These are phyloP conservation scores for Sphagnum contortum DNA, from an alignment of 225 moss, liverwort and hornwort genomes.

Conservation along the genomic window DNA sequence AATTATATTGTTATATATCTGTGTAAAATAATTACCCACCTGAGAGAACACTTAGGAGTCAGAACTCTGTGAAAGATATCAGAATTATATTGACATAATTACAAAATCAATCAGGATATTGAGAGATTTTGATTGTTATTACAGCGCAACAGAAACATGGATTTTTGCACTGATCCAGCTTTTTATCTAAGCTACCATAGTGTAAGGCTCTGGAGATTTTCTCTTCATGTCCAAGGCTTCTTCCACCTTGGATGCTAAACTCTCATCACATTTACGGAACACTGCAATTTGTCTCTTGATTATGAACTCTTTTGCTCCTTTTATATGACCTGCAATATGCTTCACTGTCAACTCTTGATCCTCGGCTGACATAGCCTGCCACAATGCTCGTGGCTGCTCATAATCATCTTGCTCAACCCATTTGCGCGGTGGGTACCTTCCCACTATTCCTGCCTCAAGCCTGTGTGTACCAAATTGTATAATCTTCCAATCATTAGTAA, in stretches of 20 bases:
- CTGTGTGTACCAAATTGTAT: constrained; percentile 11
- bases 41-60: too few relatives aligned
- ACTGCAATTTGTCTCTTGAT: constrained; percentile 56
- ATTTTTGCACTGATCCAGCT: too few relatives aligned
- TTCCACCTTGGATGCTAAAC: constrained; percentile 44
- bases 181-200: constrained; percentile 63
- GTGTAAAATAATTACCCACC: too few relatives aligned
- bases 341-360: constrained; percentile 60
- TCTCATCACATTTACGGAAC: constrained; percentile 45
- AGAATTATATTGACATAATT: too few relatives aligned
- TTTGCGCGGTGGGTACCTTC: constrained; percentile 26
- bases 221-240: constrained; percentile 40
- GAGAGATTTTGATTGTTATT: too few relatives aligned
- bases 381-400: constrained; percentile 54
- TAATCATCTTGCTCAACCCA: constrained; percentile 69
- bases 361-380: constrained; percentile 48
- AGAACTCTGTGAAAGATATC: too few relatives aligned
- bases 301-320: constrained; percentile 49
- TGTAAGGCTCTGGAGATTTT: constrained; percentile 50
- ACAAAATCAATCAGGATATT: too few relatives aligned
- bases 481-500: not conserved
- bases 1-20: too few relatives aligned
- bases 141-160: too few relatives aligned
- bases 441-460: constrained; percentile 64
- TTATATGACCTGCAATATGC: constrained; percentile 72